A percentile compares a stretch with the other conserved stretches of the same genome.
These are phyloP conservation scores for Dryadomyces quercus-mongolicae DNA, from an alignment of 2,329 filamentous ascomycete genomes.

Conservation along the genomic window DNA sequence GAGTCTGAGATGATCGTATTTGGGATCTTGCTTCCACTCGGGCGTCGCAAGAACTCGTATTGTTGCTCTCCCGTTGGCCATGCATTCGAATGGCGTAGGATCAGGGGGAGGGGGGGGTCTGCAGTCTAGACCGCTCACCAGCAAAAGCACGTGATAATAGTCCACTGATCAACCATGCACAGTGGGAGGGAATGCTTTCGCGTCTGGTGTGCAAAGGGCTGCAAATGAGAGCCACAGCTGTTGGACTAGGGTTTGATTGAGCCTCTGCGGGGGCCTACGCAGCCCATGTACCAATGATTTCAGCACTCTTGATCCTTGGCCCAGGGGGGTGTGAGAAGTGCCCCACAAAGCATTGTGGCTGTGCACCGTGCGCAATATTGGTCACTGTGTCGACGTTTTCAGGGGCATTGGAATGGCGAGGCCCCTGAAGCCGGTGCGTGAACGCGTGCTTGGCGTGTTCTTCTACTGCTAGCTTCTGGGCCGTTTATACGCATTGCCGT, in stretches of 20 bases:
- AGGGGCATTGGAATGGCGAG: background rate
- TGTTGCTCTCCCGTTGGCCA: background rate
- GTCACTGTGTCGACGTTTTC: background rate
- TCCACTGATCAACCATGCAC: no score
- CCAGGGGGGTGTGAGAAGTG: background rate
- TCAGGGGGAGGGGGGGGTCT: background rate
- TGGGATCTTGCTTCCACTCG: background rate
- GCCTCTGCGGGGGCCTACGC: background rate
- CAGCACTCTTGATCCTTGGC: background rate
- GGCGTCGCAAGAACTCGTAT: background rate
- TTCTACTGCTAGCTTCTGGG: no score
- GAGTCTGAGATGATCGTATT: background rate
- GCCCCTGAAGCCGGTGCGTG: background rate
- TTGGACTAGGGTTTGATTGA: slow-evolving; percentile 1
- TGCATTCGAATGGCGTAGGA: no score
- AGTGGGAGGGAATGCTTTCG: background rate
- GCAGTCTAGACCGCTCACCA: background rate
- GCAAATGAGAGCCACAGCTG: background rate
- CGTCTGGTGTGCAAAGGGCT: background rate
- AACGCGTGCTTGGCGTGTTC: background rate
- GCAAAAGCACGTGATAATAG: background rate
- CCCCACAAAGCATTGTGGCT: background rate
- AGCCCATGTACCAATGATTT: background rate
- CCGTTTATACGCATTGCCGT: no score
- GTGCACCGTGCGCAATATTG: background rate